Evolutionary conservation across 305 asterid species (phyloP).

Genomic region (Stenogyne calaminthoides): DNA sequence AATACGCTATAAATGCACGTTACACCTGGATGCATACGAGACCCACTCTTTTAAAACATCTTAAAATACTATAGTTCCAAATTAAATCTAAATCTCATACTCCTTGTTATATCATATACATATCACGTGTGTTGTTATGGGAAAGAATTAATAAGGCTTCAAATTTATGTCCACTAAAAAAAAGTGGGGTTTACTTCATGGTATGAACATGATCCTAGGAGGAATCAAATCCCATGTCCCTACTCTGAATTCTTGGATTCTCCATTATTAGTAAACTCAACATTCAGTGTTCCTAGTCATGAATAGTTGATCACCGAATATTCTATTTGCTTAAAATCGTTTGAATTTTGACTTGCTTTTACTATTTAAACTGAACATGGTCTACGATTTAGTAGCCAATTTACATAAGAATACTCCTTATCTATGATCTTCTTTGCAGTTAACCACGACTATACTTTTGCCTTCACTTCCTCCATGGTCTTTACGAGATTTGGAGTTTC

Average conservation of each 20-base stretch:
- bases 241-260: not conserved
- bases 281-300: constrained; percentile 19
- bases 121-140: not conserved
- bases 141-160: not conserved
- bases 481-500: no score
- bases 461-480: no score
- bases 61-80: no score
- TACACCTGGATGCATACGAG: no score
- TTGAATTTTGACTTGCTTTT: not conserved
- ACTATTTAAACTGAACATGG: no score
- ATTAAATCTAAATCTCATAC: not conserved
- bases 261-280: constrained; percentile 10
- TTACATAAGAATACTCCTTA: no score
- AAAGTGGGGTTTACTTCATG: not conserved
- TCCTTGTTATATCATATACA: not conserved
- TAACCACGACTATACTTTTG: no score
- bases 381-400: no score
- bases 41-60: no score
- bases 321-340: not conserved
- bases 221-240: not conserved
- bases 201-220: constrained; percentile 30
- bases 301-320: not conserved
- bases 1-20: no score
- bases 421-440: no score
- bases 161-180: not conserved